Evolutionary conservation across 208 protist genomes (phyloP).

Genomic region (Leishmania lainsoni): DNA sequence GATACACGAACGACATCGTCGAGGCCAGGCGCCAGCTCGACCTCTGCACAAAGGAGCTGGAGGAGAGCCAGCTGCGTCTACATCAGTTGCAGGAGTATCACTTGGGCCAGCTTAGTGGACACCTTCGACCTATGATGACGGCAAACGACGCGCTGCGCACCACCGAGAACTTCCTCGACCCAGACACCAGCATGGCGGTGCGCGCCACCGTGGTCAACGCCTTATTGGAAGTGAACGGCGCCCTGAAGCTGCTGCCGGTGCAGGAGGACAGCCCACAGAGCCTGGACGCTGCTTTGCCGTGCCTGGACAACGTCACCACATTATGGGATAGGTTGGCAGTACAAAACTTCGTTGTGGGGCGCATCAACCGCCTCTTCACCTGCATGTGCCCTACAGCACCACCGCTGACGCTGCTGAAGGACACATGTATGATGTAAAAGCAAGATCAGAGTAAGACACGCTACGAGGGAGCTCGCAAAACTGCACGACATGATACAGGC

Average conservation of each 20-base stretch:
- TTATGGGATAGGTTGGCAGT: constrained; percentile 51
- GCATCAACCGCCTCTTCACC: constrained; percentile 68
- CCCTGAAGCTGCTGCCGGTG: constrained; percentile 18
- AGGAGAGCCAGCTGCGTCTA: constrained; percentile 38
- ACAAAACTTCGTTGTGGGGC: constrained; percentile 62
- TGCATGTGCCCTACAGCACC: constrained; percentile 56
- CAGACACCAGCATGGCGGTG: constrained; percentile 69
- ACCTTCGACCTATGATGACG: constrained; percentile 39
- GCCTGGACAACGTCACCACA: constrained; percentile 32
- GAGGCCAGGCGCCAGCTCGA: constrained; percentile 56
- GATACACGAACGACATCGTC: constrained; percentile 40
- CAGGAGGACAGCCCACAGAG: constrained; percentile 1
- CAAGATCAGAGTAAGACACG: neutral
- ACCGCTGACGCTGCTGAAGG: constrained; percentile 36
- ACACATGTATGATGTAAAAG: constrained; percentile 34
- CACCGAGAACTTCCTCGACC: constrained; percentile 55
- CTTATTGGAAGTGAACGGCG: constrained; percentile 49
- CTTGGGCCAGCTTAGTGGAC: constrained; percentile 64
- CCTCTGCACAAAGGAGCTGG: constrained; percentile 42
- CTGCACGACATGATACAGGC: neutral
- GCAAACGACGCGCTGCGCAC: constrained; percentile 37
- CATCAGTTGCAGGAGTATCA: constrained; percentile 53
- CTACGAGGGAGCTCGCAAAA: neutral
- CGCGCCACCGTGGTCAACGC: constrained; percentile 53
- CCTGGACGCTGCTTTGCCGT: constrained; percentile 21